Percentiles rank a stretch among this genome's conserved stretches.
phyloP scores from a whole-genome alignment of 2,329 filamentous ascomycete species.

The Microsporum ferrugineum region DNA sequence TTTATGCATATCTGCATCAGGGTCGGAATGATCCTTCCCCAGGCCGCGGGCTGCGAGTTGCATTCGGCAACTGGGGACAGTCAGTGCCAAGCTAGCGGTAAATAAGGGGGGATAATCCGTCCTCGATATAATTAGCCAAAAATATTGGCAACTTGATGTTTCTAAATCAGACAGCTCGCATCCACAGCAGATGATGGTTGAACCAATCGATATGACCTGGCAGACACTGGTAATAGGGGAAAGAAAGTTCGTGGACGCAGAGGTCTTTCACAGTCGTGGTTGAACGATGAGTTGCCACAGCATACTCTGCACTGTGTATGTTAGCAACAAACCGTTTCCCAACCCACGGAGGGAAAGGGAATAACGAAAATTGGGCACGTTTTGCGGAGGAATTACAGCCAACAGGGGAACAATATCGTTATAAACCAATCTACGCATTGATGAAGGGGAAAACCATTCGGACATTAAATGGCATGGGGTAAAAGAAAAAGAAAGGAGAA shows the following conservation, averaged over 20 bases:
- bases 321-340: neutral
- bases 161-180: conserved; percentile 4
- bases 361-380: neutral
- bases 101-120: neutral
- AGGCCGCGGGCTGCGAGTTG: neutral
- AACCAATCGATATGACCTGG: neutral
- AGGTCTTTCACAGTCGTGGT: conserved; percentile 2
- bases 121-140: neutral
- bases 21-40: conserved; percentile 1
- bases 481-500: neutral
- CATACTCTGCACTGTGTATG: neutral
- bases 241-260: neutral
- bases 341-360: neutral
- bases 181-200: neutral
- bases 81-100: neutral
- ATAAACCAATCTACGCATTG: conserved; percentile 2
- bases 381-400: neutral
- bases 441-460: neutral
- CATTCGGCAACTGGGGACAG: neutral
- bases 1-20: conserved; percentile 3
- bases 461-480: neutral
- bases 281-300: conserved; percentile 6
- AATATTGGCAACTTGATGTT: neutral
- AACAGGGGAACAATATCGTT: neutral
- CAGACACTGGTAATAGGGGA: conserved; percentile 4